A percentile compares a stretch with the other conserved stretches of the same genome.
Evolutionary conservation across 1,139 yeast genomes (phyloP).

Genomic region (Kluyveromyces marxianus): DNA sequence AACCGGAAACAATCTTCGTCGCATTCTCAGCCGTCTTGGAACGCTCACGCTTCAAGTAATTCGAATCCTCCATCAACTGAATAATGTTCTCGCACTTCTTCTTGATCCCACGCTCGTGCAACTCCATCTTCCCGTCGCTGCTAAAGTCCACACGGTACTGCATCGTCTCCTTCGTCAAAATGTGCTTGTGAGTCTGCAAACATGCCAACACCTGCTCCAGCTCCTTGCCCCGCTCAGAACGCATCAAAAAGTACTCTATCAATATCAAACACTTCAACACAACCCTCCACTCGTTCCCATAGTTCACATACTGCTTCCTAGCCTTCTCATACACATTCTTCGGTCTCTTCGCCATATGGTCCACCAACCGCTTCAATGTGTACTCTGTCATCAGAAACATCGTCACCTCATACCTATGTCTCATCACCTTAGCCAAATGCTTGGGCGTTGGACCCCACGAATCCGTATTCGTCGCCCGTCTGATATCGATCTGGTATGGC

Average conservation of each 20-base stretch:
- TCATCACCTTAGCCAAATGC: conserved; percentile 32
- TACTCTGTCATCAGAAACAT: conserved; percentile 29
- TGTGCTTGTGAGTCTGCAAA: conserved; percentile 25
- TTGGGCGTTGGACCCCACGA: conserved; percentile 41
- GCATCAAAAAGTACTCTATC: conserved; percentile 29
- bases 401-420: conserved; percentile 29
- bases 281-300: conserved; percentile 35
- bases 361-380: conserved; percentile 28
- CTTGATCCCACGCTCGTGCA: conserved; percentile 30
- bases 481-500: conserved; percentile 32
- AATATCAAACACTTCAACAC: conserved; percentile 32
- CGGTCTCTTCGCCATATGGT: conserved; percentile 30
- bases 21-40: conserved; percentile 23
- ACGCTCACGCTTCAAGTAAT: conserved; percentile 26
- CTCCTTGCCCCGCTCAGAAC: conserved; percentile 28
- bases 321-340: conserved; percentile 32
- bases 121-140: conserved; percentile 32
- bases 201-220: conserved; percentile 28
- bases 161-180: conserved; percentile 25
- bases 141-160: conserved; percentile 26
- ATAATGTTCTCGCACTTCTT: conserved; percentile 28
- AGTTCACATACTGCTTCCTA: conserved; percentile 33
- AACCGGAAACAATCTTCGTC: conserved; percentile 17
- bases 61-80: conserved; percentile 26
- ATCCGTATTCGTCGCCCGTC: conserved; percentile 41